These are phyloP conservation scores for Capronia coronata DNA, from an alignment of 2,329 filamentous ascomycete species.

Conservation along the genomic window DNA sequence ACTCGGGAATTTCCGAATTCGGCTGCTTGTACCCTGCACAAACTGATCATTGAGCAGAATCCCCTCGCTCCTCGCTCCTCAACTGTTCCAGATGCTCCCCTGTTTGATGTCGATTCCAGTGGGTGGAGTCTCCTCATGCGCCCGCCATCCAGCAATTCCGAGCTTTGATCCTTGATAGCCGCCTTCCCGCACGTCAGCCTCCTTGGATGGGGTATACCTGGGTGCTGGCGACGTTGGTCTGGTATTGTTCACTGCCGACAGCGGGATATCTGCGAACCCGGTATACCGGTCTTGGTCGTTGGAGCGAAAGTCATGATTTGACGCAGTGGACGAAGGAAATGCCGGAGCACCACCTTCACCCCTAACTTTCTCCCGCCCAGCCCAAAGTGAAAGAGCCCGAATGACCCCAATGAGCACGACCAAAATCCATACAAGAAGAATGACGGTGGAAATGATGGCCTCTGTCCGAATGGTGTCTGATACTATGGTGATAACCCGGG, in stretches of 20 bases:
- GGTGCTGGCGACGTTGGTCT: slow-evolving; percentile 25
- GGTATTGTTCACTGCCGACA: slow-evolving; percentile 23
- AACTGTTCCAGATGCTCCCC: slow-evolving; percentile 13
- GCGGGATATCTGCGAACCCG: slow-evolving; percentile 37
- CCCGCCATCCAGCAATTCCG: slow-evolving; percentile 39
- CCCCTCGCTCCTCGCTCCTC: not conserved
- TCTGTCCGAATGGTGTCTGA: slow-evolving; percentile 64
- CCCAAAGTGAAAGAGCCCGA: slow-evolving; percentile 58
- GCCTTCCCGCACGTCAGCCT: slow-evolving; percentile 21
- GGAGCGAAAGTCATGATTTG: slow-evolving; percentile 19
- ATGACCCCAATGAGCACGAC: slow-evolving; percentile 68
- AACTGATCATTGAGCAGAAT: not conserved
- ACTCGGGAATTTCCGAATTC: not conserved
- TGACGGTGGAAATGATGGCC: slow-evolving; percentile 66
- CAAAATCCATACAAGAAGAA: slow-evolving; percentile 71
- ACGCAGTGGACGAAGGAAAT: slow-evolving; percentile 13
- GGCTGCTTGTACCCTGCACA: not conserved
- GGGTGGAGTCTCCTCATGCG: slow-evolving; percentile 30
- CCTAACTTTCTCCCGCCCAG: slow-evolving; percentile 53
- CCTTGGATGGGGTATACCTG: slow-evolving; percentile 27
- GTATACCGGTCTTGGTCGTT: slow-evolving; percentile 27
- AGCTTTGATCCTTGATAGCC: slow-evolving; percentile 39
- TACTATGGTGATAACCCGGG: slow-evolving; percentile 62
- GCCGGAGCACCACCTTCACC: slow-evolving; percentile 51
- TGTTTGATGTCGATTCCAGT: slow-evolving; percentile 18